These are phyloP conservation scores for Tothia fuscella DNA, from an alignment of 2,329 filamentous ascomycete species.

Conservation along the genomic window DNA sequence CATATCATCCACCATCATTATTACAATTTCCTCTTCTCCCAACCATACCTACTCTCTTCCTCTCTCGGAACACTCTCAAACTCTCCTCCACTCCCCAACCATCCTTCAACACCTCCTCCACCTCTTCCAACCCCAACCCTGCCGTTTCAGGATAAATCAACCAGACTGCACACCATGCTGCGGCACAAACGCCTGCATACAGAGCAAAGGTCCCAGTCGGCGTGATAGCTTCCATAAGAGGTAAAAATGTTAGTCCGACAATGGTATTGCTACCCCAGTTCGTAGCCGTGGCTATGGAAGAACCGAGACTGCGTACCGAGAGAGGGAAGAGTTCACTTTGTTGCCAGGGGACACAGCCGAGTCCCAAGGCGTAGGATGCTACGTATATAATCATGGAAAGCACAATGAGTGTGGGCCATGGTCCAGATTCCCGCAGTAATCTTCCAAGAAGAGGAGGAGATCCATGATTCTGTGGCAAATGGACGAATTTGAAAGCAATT, in stretches of 20 bases:
- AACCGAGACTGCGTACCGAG: slow-evolving; percentile 59
- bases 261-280: slow-evolving; percentile 85
- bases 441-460: not conserved
- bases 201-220: slow-evolving; percentile 67
- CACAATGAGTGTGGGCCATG: slow-evolving; percentile 47
- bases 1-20: no score
- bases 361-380: slow-evolving; percentile 70
- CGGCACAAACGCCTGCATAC: slow-evolving; percentile 61
- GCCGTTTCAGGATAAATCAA: slow-evolving; percentile 76
- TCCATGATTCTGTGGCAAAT: slow-evolving; percentile 25
- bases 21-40: no score
- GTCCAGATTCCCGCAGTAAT: not conserved
- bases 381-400: slow-evolving; percentile 72
- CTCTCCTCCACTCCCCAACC: slow-evolving; percentile 49
- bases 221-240: slow-evolving; percentile 66
- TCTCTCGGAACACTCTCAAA: slow-evolving; percentile 1
- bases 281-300: slow-evolving; percentile 62
- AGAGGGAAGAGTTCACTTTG: slow-evolving; percentile 83
- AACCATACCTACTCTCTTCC: no score
- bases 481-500: slow-evolving; percentile 57
- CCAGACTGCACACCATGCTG: slow-evolving; percentile 59
- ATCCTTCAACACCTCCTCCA: slow-evolving; percentile 55
- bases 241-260: slow-evolving; percentile 75
- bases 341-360: slow-evolving; percentile 94
- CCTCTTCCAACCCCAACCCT: slow-evolving; percentile 70